Conservation (phyloP, 106 monocot genomes). For the Apostasia shenzhenica region DNA sequence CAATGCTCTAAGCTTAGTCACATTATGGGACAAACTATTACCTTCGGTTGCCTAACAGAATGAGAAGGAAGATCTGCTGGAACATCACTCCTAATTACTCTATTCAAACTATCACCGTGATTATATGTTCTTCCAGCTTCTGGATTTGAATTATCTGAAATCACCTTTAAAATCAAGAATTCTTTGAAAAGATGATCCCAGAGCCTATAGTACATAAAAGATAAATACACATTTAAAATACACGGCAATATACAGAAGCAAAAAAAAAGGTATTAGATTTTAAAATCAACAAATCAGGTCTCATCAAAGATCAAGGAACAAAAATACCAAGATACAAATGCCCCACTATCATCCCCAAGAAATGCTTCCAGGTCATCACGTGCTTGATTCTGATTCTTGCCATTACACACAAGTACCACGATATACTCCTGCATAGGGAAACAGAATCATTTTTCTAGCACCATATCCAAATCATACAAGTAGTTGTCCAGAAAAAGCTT, state of each 20-base stretch:
- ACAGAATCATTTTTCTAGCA: not conserved
- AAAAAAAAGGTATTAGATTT: not conserved
- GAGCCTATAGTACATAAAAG: slow-evolving; percentile 30
- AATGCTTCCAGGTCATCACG: slow-evolving; percentile 70
- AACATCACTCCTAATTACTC: slow-evolving; percentile 12
- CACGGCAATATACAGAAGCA: not conserved
- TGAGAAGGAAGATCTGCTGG: slow-evolving; percentile 1
- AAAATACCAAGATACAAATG: slow-evolving; percentile 73
- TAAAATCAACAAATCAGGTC: not conserved
- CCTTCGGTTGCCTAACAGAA: slow-evolving; percentile 14
- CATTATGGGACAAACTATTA: slow-evolving; percentile 9
- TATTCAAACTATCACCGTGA: slow-evolving; percentile 6
- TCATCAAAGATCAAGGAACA: not conserved
- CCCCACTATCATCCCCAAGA: slow-evolving; percentile 58
- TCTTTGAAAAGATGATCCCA: slow-evolving; percentile 65
- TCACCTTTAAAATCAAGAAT: slow-evolving; percentile 4
- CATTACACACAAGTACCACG: slow-evolving; percentile 85
- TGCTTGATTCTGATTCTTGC: slow-evolving; percentile 73
- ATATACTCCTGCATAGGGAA: slow-evolving; percentile 64
- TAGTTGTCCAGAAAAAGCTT: too few species aligned
- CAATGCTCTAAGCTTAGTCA: slow-evolving; percentile 5
- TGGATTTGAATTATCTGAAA: slow-evolving; percentile 3
- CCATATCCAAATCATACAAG: too few species aligned
- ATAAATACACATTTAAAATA: not conserved
- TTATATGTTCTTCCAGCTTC: slow-evolving; percentile 12